These are phyloP conservation scores for Emericellopsis cladophorae DNA, from an alignment of 2,329 filamentous ascomycete genomes.

Conservation along the genomic window DNA sequence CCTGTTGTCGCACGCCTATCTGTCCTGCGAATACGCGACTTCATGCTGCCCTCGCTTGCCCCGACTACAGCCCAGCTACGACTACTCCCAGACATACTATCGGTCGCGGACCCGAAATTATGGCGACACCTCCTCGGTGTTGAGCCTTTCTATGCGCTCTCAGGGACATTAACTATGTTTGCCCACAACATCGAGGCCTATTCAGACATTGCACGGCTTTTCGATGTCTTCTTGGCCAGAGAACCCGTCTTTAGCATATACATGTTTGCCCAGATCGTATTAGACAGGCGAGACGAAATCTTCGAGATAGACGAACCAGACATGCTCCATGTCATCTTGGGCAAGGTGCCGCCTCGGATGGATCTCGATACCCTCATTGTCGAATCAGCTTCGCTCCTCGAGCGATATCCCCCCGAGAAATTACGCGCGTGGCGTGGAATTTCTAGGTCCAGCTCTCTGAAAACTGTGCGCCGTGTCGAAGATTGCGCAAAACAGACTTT, in stretches of 20 bases:
- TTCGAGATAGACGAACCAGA: slow-evolving; percentile 85
- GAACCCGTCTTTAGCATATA: slow-evolving; percentile 87
- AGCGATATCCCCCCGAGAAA: slow-evolving; percentile 55
- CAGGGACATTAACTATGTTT: slow-evolving; percentile 91
- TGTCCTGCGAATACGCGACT: slow-evolving; percentile 83
- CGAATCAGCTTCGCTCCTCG: slow-evolving; percentile 51
- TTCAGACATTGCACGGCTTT: slow-evolving; percentile 75
- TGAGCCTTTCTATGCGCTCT: slow-evolving; percentile 83
- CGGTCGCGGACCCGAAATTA: slow-evolving; percentile 57
- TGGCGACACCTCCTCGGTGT: slow-evolving; percentile 63
- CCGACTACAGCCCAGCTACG: slow-evolving; percentile 77
- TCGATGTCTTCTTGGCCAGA: slow-evolving; percentile 79
- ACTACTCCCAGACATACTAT: slow-evolving; percentile 72
- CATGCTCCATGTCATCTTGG: slow-evolving; percentile 80
- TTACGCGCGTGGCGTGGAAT: slow-evolving; percentile 62
- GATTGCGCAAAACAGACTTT: slow-evolving; percentile 42
- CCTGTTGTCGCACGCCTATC: slow-evolving; percentile 69
- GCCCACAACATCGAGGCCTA: slow-evolving; percentile 92
- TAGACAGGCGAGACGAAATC: slow-evolving; percentile 71
- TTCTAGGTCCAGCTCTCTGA: slow-evolving; percentile 67
- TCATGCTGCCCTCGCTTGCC: slow-evolving; percentile 82
- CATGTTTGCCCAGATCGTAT: slow-evolving; percentile 78
- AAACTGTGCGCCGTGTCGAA: slow-evolving; percentile 54
- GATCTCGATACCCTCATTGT: slow-evolving; percentile 68
- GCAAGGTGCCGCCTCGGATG: slow-evolving; percentile 71